These are phyloP conservation scores for Syncephalastrum sp. DNA, from an alignment of 371 early-diverging fungal genomes.

Conservation along the genomic window DNA sequence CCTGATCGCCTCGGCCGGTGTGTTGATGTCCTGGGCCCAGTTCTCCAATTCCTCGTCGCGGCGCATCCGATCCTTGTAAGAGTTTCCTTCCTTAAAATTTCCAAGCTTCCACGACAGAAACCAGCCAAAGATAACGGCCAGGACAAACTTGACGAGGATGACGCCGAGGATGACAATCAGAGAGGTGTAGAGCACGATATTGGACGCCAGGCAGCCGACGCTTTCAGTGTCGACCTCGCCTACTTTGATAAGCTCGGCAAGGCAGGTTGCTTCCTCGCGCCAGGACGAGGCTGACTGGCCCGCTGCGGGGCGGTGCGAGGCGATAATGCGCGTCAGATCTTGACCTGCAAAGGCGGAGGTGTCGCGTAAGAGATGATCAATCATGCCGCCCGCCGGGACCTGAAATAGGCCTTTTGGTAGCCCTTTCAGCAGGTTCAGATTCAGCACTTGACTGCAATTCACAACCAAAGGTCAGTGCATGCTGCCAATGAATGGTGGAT, in stretches of 20 bases:
- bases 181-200: constrained; percentile 56
- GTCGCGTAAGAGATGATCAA: constrained; percentile 25
- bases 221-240: constrained; percentile 78
- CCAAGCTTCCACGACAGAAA: constrained; percentile 64
- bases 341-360: constrained; percentile 28
- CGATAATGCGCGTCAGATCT: constrained; percentile 39
- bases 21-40: constrained; percentile 56
- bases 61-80: constrained; percentile 53
- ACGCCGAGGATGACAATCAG: constrained; percentile 59
- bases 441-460: constrained; percentile 39
- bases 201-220: constrained; percentile 68
- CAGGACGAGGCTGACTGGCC: constrained; percentile 10
- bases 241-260: constrained; percentile 66
- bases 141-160: constrained; percentile 63
- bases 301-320: constrained; percentile 15
- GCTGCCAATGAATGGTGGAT: neutral
- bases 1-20: constrained; percentile 39
- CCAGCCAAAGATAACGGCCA: constrained; percentile 81
- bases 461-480: neutral
- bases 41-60: constrained; percentile 59
- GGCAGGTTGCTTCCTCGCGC: constrained; percentile 55
- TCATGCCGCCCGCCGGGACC: constrained; percentile 33
- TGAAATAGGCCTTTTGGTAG: constrained; percentile 28
- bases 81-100: constrained; percentile 48
- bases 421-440: constrained; percentile 37